These are phyloP conservation scores for Adiantum capillusveneris DNA, from an alignment of 75 land plant species.

Conservation along the genomic window DNA sequence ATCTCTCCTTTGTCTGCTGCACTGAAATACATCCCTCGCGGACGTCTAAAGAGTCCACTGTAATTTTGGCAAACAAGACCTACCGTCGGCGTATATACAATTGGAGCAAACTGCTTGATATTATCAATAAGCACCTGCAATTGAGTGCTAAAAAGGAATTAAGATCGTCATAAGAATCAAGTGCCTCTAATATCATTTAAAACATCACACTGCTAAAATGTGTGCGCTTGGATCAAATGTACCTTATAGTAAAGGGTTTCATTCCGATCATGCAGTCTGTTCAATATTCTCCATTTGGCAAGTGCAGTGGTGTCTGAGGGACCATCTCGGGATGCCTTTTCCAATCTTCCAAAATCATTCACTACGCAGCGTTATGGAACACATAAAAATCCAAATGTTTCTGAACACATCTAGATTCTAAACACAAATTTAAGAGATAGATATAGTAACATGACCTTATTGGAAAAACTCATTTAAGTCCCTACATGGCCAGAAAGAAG, in stretches of 20 bases:
- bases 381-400: too few relatives aligned
- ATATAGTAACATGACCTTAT: too few relatives aligned
- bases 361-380: too few relatives aligned
- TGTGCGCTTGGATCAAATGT: too few relatives aligned
- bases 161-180: too few relatives aligned
- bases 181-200: too few relatives aligned
- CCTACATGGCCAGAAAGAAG: too few relatives aligned
- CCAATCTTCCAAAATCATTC: slow-evolving; percentile 74
- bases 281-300: slow-evolving; percentile 97
- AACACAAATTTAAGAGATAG: too few relatives aligned
- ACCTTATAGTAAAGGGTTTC: slow-evolving; percentile 96
- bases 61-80: slow-evolving; percentile 97
- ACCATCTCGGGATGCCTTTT: slow-evolving; percentile 69
- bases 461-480: too few relatives aligned
- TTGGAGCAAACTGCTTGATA: slow-evolving; percentile 91
- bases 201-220: too few relatives aligned
- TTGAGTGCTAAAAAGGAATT: neutral
- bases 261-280: slow-evolving; percentile 94
- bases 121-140: slow-evolving; percentile 77
- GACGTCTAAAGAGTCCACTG: slow-evolving; percentile 91
- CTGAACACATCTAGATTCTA: too few relatives aligned
- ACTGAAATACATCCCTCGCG: slow-evolving; percentile 98
- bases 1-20: slow-evolving; percentile 96
- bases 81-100: slow-evolving; percentile 96
- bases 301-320: slow-evolving; percentile 71